Percentiles rank a stretch among this genome's conserved stretches.
Conservation (phyloP, 495 filamentous ascomycete species). For the Polyplosphaeria fusca region DNA sequence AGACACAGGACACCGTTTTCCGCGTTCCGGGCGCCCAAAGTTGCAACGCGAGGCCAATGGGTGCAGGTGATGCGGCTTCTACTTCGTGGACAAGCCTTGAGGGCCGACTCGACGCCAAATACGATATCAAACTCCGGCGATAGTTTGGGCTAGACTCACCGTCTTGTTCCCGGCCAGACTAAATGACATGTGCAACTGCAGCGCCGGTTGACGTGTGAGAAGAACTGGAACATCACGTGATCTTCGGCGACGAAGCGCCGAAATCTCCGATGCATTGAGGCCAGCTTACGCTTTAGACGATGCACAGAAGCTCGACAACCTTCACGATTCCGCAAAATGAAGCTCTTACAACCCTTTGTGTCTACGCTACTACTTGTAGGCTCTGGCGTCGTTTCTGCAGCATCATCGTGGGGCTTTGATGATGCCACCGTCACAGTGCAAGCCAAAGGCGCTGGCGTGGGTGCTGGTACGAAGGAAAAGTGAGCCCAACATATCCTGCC, state of each 20-base stretch:
- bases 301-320: constrained; percentile 1
- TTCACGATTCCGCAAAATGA: constrained; percentile 21
- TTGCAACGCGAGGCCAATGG: too few relatives aligned
- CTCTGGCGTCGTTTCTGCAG: constrained; percentile 46
- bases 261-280: neutral
- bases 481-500: constrained; percentile 39
- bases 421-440: constrained; percentile 78
- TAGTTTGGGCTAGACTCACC: too few relatives aligned
- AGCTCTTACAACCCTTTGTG: constrained; percentile 43
- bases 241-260: neutral
- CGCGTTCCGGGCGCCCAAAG: too few relatives aligned
- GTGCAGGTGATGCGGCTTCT: too few relatives aligned
- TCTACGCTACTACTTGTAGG: constrained; percentile 39
- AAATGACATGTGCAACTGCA: too few relatives aligned
- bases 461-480: constrained; percentile 68
- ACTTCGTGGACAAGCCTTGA: too few relatives aligned
- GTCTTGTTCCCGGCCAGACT: too few relatives aligned
- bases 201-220: too few relatives aligned
- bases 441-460: constrained; percentile 64
- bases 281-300: neutral
- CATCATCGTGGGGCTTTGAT: constrained; percentile 78
- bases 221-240: too few relatives aligned
- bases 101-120: too few relatives aligned
- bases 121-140: too few relatives aligned
- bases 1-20: too few relatives aligned